A percentile compares a stretch with the other conserved stretches of the same genome.
Evolutionary conservation across 495 filamentous ascomycete species (phyloP).

Genomic region (Penicillium waksmanii): DNA sequence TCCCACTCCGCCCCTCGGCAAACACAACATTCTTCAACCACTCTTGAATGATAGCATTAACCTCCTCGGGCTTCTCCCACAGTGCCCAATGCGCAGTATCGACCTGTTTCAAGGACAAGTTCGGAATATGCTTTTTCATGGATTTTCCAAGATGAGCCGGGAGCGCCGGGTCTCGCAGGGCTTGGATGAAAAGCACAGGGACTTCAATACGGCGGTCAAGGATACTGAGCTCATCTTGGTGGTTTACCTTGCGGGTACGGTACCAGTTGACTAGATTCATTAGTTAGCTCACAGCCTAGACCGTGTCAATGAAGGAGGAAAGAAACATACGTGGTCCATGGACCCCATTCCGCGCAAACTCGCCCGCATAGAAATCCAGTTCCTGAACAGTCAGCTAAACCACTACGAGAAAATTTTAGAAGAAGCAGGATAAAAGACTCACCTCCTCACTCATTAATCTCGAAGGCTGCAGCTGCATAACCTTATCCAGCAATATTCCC

Average conservation of each 20-base stretch:
- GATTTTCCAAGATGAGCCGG: constrained; percentile 65
- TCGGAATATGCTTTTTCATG: constrained; percentile 68
- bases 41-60: constrained; percentile 47
- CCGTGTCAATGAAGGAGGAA: not conserved
- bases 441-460: constrained; percentile 64
- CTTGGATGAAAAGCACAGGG: constrained; percentile 76
- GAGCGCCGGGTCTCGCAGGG: constrained; percentile 67
- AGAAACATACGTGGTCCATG: constrained; percentile 66
- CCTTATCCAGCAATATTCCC: constrained; percentile 60
- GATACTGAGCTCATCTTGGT: constrained; percentile 69
- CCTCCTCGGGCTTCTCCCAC: constrained; percentile 64
- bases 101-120: constrained; percentile 61
- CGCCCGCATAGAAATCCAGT: constrained; percentile 72
- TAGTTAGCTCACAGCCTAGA: not conserved
- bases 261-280: constrained; percentile 74
- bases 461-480: constrained; percentile 52
- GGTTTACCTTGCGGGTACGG: constrained; percentile 69
- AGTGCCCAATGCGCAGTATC: constrained; percentile 72
- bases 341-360: constrained; percentile 72
- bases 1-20: constrained; percentile 19
- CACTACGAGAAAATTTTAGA: constrained; percentile 12
- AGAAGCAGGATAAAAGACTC: constrained; percentile 20
- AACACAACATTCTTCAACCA: constrained; percentile 53
- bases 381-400: constrained; percentile 48
- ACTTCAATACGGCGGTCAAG: constrained; percentile 56